Evolutionary conservation across 192 early-diverging fungal species (phyloP).

Genomic region (Coemansia sp.): DNA sequence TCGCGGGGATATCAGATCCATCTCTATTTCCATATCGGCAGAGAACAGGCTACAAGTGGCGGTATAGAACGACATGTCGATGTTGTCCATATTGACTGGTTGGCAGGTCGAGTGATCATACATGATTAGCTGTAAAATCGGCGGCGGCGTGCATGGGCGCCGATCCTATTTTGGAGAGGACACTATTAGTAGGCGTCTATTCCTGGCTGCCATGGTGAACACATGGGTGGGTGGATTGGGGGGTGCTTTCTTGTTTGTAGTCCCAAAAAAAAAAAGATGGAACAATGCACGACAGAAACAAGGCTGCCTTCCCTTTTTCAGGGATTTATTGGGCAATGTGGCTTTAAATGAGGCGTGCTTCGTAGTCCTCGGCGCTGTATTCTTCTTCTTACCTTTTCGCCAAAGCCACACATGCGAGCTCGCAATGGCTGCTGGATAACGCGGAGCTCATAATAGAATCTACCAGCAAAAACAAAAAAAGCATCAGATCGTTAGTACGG

Average conservation of each 20-base stretch:
- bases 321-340: background rate
- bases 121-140: conserved; percentile 61
- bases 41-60: conserved; percentile 42
- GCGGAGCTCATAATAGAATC: conserved; percentile 53
- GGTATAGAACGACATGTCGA: conserved; percentile 41
- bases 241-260: background rate
- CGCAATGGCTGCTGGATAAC: conserved; percentile 65
- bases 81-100: conserved; percentile 24
- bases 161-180: conserved; percentile 45
- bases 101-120: conserved; percentile 50
- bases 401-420: conserved; percentile 69
- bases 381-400: conserved; percentile 55
- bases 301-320: background rate
- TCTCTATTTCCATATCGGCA: conserved; percentile 30
- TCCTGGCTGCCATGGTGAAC: too few species aligned
- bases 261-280: background rate
- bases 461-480: conserved; percentile 11
- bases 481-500: background rate
- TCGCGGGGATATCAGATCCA: conserved; percentile 49
- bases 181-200: background rate
- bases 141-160: conserved; percentile 63
- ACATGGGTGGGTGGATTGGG: too few species aligned
- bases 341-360: background rate
- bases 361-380: too few species aligned
- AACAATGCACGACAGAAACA: background rate